phyloP scores from a whole-genome alignment of 805 yeast species.

The Yamadazyma endophytica region DNA sequence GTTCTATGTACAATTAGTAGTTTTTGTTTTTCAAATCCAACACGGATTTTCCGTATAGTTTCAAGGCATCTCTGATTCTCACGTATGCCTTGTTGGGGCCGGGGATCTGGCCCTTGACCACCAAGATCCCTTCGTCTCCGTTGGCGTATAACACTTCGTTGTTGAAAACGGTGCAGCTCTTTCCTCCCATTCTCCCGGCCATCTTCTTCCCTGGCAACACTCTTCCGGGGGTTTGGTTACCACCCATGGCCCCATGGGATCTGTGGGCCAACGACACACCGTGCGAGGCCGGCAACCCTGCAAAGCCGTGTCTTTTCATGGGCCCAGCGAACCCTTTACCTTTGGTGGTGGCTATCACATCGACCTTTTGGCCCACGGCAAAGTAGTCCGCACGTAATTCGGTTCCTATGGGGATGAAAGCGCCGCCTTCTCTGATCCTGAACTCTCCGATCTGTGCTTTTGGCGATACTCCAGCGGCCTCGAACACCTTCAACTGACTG shows the following conservation, averaged over 20 bases:
- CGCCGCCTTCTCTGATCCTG: slow-evolving; percentile 62
- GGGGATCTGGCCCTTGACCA: slow-evolving; percentile 76
- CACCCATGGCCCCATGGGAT: slow-evolving; percentile 97
- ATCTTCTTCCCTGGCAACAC: slow-evolving; percentile 94
- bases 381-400: slow-evolving; percentile 81
- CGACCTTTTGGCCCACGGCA: slow-evolving; percentile 77
- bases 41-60: slow-evolving; percentile 39
- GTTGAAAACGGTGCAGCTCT: slow-evolving; percentile 69
- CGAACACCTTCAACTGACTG: slow-evolving; percentile 70
- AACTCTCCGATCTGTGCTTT: slow-evolving; percentile 74
- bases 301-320: slow-evolving; percentile 90
- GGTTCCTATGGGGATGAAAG: slow-evolving; percentile 73
- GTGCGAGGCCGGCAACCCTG: slow-evolving; percentile 88
- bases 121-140: slow-evolving; percentile 73
- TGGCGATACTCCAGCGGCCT: slow-evolving; percentile 79
- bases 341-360: slow-evolving; percentile 70
- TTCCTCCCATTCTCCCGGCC: slow-evolving; percentile 96
- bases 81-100: slow-evolving; percentile 81
- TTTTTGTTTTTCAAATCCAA: slow-evolving; percentile 11
- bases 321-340: slow-evolving; percentile 99
- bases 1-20: too few relatives aligned
- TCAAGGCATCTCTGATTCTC: slow-evolving; percentile 75
- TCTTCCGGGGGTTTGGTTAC: slow-evolving; percentile 93
- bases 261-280: slow-evolving; percentile 94
- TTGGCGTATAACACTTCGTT: slow-evolving; percentile 73